Evolutionary conservation across 305 asterid genomes (phyloP).

Genomic region (Euphrasia arctica): DNA sequence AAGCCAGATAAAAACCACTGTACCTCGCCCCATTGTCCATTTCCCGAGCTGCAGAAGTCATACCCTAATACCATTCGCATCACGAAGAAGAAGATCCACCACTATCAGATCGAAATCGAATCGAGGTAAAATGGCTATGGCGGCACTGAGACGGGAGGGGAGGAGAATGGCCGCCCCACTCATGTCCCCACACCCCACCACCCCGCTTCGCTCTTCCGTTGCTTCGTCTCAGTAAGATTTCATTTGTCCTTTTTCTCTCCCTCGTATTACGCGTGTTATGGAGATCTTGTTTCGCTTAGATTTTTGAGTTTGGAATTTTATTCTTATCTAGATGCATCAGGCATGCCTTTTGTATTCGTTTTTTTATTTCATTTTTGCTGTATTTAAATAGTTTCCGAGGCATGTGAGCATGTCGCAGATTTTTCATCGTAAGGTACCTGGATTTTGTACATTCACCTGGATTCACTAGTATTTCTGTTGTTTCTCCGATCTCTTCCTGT

Average conservation of each 20-base stretch:
- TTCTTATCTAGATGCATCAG: neutral
- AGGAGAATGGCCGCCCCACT: constrained; percentile 43
- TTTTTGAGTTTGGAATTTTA: neutral
- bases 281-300: neutral
- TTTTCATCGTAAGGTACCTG: constrained; percentile 11
- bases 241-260: constrained; percentile 3
- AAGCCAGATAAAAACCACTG: neutral
- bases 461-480: neutral
- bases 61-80: constrained; percentile 24
- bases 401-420: neutral
- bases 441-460: neutral
- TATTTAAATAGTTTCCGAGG: neutral
- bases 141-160: constrained; percentile 79
- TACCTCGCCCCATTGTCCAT: constrained; percentile 2
- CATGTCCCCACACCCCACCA: constrained; percentile 47
- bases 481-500: no score
- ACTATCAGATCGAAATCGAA: constrained; percentile 36
- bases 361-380: no score
- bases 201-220: constrained; percentile 53
- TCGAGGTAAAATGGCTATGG: constrained; percentile 69
- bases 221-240: constrained; percentile 49
- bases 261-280: neutral
- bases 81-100: constrained; percentile 15
- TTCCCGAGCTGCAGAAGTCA: constrained; percentile 19
- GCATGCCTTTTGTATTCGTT: no score